These are phyloP conservation scores for Uncinocarpus reesii DNA, from an alignment of 2,329 filamentous ascomycete genomes.

Conservation along the genomic window DNA sequence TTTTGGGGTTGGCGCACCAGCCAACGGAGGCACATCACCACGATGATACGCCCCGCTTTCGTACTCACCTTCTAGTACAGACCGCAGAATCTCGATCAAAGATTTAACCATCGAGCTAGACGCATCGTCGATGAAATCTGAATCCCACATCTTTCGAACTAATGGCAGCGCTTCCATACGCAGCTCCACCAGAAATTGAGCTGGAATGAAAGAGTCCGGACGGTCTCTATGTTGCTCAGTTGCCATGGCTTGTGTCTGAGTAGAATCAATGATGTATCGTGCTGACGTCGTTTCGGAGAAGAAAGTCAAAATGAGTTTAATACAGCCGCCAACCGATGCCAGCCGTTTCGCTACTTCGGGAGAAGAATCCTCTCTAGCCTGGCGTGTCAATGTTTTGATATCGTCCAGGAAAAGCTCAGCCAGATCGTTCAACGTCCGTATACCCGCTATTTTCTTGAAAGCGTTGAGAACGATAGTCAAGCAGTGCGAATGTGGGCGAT, in stretches of 20 bases:
- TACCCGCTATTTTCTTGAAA: conserved; percentile 71
- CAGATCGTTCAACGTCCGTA: conserved; percentile 63
- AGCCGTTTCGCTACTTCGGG: conserved; percentile 35
- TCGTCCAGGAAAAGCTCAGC: conserved; percentile 57
- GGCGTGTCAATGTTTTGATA: conserved; percentile 40
- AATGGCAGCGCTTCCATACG: conserved; percentile 69
- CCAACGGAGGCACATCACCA: conserved; percentile 47
- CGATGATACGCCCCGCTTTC: conserved; percentile 57
- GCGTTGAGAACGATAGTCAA: conserved; percentile 69
- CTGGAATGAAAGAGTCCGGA: conserved; percentile 52
- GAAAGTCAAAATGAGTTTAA: conserved; percentile 76
- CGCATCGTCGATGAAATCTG: conserved; percentile 69
- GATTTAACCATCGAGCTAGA: conserved; percentile 65
- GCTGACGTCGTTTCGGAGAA: conserved; percentile 66
- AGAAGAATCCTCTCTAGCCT: conserved; percentile 33
- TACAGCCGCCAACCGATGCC: conserved; percentile 48
- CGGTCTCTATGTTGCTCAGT: conserved; percentile 46
- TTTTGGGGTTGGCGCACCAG: conserved; percentile 39
- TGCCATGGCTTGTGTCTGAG: conserved; percentile 48
- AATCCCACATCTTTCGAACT: conserved; percentile 73
- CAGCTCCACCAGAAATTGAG: conserved; percentile 78
- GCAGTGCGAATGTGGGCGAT: conserved; percentile 43
- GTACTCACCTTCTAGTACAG: conserved; percentile 63
- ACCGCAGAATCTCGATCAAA: conserved; percentile 72
- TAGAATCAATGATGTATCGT: conserved; percentile 70